Evolutionary conservation across 2,329 filamentous ascomycete genomes (phyloP), one percentile per base, ranked within the genome.

Genomic region (Alternaria angustiovoidea): DNA sequence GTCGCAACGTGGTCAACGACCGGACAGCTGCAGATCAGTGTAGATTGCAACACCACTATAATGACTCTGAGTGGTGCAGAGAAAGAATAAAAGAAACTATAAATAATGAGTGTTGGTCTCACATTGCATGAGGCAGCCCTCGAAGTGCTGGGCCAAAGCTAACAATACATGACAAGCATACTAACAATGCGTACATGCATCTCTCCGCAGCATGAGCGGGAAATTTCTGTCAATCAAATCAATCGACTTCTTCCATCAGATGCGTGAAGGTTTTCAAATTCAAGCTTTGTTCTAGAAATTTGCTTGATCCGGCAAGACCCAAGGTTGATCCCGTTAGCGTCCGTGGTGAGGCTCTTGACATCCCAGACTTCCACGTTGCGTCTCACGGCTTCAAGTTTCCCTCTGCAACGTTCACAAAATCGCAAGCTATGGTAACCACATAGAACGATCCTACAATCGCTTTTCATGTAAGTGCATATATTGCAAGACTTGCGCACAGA

Each of bases 41-140:
- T 73, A 75, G 68, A 75, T 69, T 73, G 69, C 58, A 71, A 65
- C 64, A 71, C 69, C 70, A 71, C 64, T 57, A 70, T 71, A 72
- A 73, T 69, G 63, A 72, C 63, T 72, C 64, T 70, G 67, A 64
- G 68, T 73, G 71, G 69, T 72, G 66, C 67, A 70, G 62, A 67
- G 64, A 64, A 69, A 70, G 59, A 59, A 74, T 57, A 67, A 72
- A 72, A 74, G 63, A 73, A 65, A 67, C 63, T 32, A 57, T 64
- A 53, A 54, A 51, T 44, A 63, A 41, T 36, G 34, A 28, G 8
- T 43, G 28, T 28, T 18, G 9, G 32, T 24, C 11, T 41, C 30
- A 39, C n/a, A 20, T 49, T 36, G 32, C 46, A 30, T 36, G 30
- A 47, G 36, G 36, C 41, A 42, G 11, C 7, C 14, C 30, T 36